These are phyloP conservation scores for Yamadazyma spencermartinsiae DNA, from an alignment of 1,139 yeast species.

Conservation along the genomic window DNA sequence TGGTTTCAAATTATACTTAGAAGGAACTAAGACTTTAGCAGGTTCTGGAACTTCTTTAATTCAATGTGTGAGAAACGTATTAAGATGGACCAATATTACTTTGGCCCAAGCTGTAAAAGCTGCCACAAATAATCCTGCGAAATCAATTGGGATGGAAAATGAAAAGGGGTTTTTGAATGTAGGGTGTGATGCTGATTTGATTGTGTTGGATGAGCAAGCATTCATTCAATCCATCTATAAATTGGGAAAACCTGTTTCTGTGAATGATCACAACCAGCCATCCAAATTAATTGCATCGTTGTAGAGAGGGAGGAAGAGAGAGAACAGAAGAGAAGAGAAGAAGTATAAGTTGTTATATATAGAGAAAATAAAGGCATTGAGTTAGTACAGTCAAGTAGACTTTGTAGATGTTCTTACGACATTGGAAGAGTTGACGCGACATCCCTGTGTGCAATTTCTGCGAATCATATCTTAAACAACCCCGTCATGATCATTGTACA, in stretches of 20 bases:
- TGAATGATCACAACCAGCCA: conserved; percentile 22
- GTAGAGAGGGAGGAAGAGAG: conserved; percentile 6
- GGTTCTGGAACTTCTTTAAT: conserved; percentile 63
- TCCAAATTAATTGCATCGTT: conserved; percentile 23
- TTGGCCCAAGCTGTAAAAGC: conserved; percentile 57
- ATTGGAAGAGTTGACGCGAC: no score
- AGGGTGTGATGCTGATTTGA: conserved; percentile 64
- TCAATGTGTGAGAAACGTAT: conserved; percentile 53
- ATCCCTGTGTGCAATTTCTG: neutral
- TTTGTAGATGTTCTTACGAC: no score
- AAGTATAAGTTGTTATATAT: no score
- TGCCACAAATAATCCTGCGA: conserved; percentile 60
- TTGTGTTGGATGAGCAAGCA: conserved; percentile 48
- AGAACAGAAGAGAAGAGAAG: neutral
- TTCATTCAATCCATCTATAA: conserved; percentile 52
- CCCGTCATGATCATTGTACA: no score
- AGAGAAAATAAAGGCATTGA: neutral
- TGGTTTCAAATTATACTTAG: conserved; percentile 48
- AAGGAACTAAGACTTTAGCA: conserved; percentile 62
- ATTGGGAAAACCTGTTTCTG: conserved; percentile 35
- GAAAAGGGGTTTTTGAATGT: conserved; percentile 52
- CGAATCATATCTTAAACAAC: neutral
- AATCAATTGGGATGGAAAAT: conserved; percentile 43
- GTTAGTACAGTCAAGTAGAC: neutral
- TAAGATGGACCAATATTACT: conserved; percentile 51